These are phyloP conservation scores for Verticillium tricorpus DNA, from an alignment of 2,329 filamentous ascomycete genomes.

Conservation along the genomic window DNA sequence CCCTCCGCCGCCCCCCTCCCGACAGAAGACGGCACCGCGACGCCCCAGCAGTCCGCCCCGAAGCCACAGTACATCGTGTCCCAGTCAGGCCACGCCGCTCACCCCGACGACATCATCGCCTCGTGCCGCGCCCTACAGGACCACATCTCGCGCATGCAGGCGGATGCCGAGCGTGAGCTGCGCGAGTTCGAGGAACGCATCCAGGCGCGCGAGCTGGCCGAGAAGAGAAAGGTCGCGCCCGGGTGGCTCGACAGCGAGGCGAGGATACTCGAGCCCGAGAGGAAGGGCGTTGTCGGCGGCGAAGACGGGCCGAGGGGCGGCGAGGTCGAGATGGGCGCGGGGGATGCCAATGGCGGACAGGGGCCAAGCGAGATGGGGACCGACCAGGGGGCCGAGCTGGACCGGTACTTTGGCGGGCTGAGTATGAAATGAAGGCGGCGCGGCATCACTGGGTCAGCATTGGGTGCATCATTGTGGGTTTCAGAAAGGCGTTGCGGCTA, in stretches of 20 bases:
- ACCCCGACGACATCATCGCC: slow-evolving; percentile 79
- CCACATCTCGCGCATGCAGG: slow-evolving; percentile 66
- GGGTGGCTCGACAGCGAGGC: slow-evolving; percentile 77
- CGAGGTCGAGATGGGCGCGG: slow-evolving; percentile 12
- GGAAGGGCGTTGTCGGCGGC: slow-evolving; percentile 23
- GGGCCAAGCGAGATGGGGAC: slow-evolving; percentile 33
- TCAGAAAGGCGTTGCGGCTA: background rate
- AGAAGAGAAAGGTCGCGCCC: slow-evolving; percentile 75
- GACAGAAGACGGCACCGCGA: slow-evolving; percentile 21
- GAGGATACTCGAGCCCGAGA: slow-evolving; percentile 64
- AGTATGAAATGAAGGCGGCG: slow-evolving; percentile 17
- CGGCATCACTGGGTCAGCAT: background rate
- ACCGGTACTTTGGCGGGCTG: slow-evolving; percentile 52
- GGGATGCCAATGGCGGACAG: slow-evolving; percentile 11
- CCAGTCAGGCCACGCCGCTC: slow-evolving; percentile 72
- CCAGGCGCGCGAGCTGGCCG: slow-evolving; percentile 62
- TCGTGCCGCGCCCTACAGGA: slow-evolving; percentile 75
- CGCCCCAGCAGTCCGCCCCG: background rate
- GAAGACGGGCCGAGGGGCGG: slow-evolving; percentile 15
- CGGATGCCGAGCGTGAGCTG: slow-evolving; percentile 64
- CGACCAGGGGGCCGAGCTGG: slow-evolving; percentile 52
- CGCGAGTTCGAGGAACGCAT: slow-evolving; percentile 66
- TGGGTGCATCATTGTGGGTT: background rate
- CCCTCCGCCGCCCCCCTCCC: slow-evolving; percentile 30
- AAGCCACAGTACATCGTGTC: slow-evolving; percentile 74